Base-by-base conservation (phyloP, 1,284 basidiomycete species). In the Ganoderma lucidum region DNA sequence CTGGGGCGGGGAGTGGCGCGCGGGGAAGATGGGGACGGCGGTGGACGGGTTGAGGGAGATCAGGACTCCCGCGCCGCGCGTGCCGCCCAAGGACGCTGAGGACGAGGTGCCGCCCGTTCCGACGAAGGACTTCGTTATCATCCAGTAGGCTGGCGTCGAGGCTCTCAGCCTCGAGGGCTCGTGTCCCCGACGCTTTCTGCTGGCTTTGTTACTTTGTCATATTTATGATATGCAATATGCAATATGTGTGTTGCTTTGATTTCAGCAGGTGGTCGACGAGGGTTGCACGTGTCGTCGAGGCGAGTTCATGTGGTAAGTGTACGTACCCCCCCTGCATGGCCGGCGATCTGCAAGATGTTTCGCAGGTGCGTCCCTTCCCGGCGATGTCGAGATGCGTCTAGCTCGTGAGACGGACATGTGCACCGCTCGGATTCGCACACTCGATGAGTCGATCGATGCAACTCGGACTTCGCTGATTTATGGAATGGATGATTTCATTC, bases 1-100 rank as follows among this genome's bases (percentile, higher is more conserved):
- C 1, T 80, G 78, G 78, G 76, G 77, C 6, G 78, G 78, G 28
- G 60, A 72, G 63, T 79, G 78, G 78, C 69, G 73, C 44, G 55
- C 70, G 42, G 76, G 76, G 9, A 73, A 65, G 65, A 70, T 78
- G 65, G 72, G 69, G 4, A 65, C 65, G 15, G 66, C 71, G 37
- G 75, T 77, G 17, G 76, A 73, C 45, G 69, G 73, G 65, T 62
- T 78, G 69, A 75, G 71, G 70, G 70, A 76, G 67, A 63, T 72
- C 35, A 67, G 63, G 55, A 65, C 58, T 41, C 67, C 67, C 28
- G 63, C 63, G 41, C 67, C 67, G 37, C 58, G 30, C 6, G 56
- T 39, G 9, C 17, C 56, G 8, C 15, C 4, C 19, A 59, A n/a
- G 48, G 6, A n/a, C n/a, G 23, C 23, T 23, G 19, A n/a, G 56